Evolutionary conservation across 208 protist species (phyloP).

Genomic region (Blastocrithidia nonstop): DNA sequence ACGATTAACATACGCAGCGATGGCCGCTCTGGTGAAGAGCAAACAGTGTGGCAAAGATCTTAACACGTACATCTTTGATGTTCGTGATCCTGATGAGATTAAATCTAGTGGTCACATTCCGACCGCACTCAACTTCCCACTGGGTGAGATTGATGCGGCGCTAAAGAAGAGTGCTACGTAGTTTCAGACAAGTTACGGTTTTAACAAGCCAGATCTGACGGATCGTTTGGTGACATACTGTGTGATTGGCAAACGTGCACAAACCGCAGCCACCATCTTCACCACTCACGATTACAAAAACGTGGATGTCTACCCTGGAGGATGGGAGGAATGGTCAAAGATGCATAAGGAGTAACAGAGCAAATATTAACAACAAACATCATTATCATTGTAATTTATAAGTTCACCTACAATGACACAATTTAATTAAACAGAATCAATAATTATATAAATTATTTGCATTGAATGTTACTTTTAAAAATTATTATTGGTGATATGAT

Average conservation of each 20-base stretch:
- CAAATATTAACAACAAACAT: background rate
- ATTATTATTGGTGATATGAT: too few relatives aligned
- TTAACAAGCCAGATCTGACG: constrained; percentile 14
- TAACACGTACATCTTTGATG: constrained; percentile 36
- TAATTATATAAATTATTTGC: too few relatives aligned
- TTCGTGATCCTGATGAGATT: constrained; percentile 38
- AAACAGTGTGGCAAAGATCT: constrained; percentile 17
- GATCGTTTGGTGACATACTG: constrained; percentile 66
- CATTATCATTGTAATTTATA: too few relatives aligned
- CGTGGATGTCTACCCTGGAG: constrained; percentile 48
- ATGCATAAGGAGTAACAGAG: constrained; percentile 9
- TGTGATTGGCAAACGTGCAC: constrained; percentile 25
- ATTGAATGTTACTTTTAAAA: too few relatives aligned
- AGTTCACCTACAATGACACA: too few relatives aligned
- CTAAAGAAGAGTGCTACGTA: constrained; percentile 19
- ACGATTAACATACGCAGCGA: constrained; percentile 25
- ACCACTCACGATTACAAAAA: constrained; percentile 24
- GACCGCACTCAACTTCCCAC: constrained; percentile 28
- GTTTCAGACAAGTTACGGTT: constrained; percentile 20
- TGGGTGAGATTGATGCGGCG: constrained; percentile 32
- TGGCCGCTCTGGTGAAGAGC: constrained; percentile 34
- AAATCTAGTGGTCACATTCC: constrained; percentile 30
- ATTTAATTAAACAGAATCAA: too few relatives aligned
- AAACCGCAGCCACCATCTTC: constrained; percentile 24
- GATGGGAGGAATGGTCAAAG: constrained; percentile 60